Evolutionary conservation across 2,329 filamentous ascomycete species (phyloP).

Genomic region (Penicillium vulpinum): DNA sequence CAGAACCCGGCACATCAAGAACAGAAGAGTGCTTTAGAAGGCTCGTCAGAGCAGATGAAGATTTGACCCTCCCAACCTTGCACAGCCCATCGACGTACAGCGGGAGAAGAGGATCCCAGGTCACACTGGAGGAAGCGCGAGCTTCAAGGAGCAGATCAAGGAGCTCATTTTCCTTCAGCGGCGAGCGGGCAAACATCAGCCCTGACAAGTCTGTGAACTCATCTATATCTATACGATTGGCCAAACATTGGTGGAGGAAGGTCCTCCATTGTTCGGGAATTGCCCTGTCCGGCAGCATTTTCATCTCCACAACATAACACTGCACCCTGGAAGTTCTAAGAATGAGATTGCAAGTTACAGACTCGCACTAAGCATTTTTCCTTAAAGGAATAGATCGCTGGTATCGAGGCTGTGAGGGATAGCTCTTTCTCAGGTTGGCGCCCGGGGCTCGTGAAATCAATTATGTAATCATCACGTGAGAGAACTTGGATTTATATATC

Average conservation of each 20-base stretch:
- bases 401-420: neutral
- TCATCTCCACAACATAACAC: slow-evolving; percentile 16
- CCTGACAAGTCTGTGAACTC: slow-evolving; percentile 42
- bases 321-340: neutral
- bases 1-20: slow-evolving; percentile 18
- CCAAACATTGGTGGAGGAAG: slow-evolving; percentile 40
- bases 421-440: slow-evolving; percentile 1
- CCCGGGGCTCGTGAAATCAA: neutral
- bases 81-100: slow-evolving; percentile 43
- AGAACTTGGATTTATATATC: accelerated
- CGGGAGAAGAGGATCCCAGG: slow-evolving; percentile 46
- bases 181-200: slow-evolving; percentile 33
- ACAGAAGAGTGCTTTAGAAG: slow-evolving; percentile 41
- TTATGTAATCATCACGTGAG: neutral
- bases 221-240: slow-evolving; percentile 38
- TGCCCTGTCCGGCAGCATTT: slow-evolving; percentile 24
- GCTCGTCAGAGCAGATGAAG: slow-evolving; percentile 35
- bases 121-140: slow-evolving; percentile 33
- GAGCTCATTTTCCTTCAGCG: slow-evolving; percentile 34
- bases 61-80: slow-evolving; percentile 34
- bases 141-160: slow-evolving; percentile 39
- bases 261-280: slow-evolving; percentile 38
- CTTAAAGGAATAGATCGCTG: neutral
- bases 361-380: neutral
- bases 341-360: neutral